phyloP scores from a whole-genome alignment of 805 yeast species.

The Saturnispora gosingensis region DNA sequence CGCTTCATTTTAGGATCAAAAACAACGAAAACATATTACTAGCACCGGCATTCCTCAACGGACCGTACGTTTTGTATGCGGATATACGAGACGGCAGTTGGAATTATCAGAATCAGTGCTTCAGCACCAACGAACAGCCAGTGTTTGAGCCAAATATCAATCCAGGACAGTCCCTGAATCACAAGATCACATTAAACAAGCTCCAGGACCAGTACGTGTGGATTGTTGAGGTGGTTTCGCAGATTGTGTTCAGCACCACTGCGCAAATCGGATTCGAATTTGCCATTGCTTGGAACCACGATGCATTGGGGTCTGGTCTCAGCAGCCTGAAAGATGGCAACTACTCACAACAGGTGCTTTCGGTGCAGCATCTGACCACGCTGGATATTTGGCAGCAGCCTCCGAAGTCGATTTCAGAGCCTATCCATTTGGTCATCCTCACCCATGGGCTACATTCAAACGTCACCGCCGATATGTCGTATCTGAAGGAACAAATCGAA shows the following conservation, averaged over 20 bases:
- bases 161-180: slow-evolving; percentile 55
- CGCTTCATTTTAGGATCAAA: slow-evolving; percentile 49
- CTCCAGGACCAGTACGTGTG: slow-evolving; percentile 54
- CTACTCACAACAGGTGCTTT: slow-evolving; percentile 20
- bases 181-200: slow-evolving; percentile 57
- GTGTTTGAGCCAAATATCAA: slow-evolving; percentile 59
- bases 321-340: slow-evolving; percentile 20
- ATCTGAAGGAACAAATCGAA: slow-evolving; percentile 73
- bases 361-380: slow-evolving; percentile 50
- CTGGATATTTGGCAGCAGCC: slow-evolving; percentile 71
- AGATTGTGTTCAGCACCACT: slow-evolving; percentile 60
- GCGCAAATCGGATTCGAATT: slow-evolving; percentile 65
- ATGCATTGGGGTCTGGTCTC: slow-evolving; percentile 25
- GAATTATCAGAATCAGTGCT: slow-evolving; percentile 40
- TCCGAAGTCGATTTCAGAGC: slow-evolving; percentile 36
- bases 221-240: slow-evolving; percentile 75
- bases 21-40: slow-evolving; percentile 65
- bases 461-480: slow-evolving; percentile 82
- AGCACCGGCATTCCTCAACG: slow-evolving; percentile 78
- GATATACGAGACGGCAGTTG: slow-evolving; percentile 69
- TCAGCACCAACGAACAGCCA: slow-evolving; percentile 73
- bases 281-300: slow-evolving; percentile 40
- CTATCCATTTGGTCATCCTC: slow-evolving; percentile 73
- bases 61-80: slow-evolving; percentile 80
- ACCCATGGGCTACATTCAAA: slow-evolving; percentile 94